Conservation (phyloP, 805 yeast species). For the Groenewaldozyma salmanticensis region DNA sequence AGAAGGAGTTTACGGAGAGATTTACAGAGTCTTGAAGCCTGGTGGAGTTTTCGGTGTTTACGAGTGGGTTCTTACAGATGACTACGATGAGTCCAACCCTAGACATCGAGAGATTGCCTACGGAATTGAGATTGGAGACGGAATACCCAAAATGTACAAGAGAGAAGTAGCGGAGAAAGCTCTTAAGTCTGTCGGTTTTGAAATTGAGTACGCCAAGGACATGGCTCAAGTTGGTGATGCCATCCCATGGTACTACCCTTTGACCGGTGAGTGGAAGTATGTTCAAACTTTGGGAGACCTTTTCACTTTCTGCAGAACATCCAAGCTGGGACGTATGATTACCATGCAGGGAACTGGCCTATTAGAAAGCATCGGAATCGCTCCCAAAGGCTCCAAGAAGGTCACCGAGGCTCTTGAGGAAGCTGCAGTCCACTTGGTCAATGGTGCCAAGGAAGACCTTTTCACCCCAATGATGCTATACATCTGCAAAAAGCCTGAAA, state of each 20-base stretch:
- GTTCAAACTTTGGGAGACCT: slow-evolving; percentile 71
- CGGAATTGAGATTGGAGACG: slow-evolving; percentile 97
- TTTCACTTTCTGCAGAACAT: slow-evolving; percentile 81
- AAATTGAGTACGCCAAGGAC: slow-evolving; percentile 64
- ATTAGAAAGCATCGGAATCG: slow-evolving; percentile 78
- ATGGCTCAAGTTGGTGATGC: slow-evolving; percentile 74
- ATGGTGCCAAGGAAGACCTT: slow-evolving; percentile 80
- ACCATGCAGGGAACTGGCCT: slow-evolving; percentile 72
- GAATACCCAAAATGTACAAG: slow-evolving; percentile 94
- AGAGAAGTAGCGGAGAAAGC: slow-evolving; percentile 83
- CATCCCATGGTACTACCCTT: slow-evolving; percentile 96
- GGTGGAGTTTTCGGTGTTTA: slow-evolving; percentile 97
- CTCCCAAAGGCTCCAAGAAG: slow-evolving; percentile 85
- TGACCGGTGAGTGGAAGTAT: slow-evolving; percentile 88
- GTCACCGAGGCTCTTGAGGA: slow-evolving; percentile 92
- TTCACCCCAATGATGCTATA: slow-evolving; percentile 98
- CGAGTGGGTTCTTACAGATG: slow-evolving; percentile 98
- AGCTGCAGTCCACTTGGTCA: slow-evolving; percentile 91
- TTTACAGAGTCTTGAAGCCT: slow-evolving; percentile 91
- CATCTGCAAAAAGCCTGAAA: slow-evolving; percentile 70
- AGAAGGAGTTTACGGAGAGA: slow-evolving; percentile 92
- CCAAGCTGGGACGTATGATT: slow-evolving; percentile 71
- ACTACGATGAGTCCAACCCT: slow-evolving; percentile 74
- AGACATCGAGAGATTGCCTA: slow-evolving; percentile 92
- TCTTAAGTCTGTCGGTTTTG: slow-evolving; percentile 77